Conservation (phyloP, 495 filamentous ascomycete species). For the Penicillium antarcticum region DNA sequence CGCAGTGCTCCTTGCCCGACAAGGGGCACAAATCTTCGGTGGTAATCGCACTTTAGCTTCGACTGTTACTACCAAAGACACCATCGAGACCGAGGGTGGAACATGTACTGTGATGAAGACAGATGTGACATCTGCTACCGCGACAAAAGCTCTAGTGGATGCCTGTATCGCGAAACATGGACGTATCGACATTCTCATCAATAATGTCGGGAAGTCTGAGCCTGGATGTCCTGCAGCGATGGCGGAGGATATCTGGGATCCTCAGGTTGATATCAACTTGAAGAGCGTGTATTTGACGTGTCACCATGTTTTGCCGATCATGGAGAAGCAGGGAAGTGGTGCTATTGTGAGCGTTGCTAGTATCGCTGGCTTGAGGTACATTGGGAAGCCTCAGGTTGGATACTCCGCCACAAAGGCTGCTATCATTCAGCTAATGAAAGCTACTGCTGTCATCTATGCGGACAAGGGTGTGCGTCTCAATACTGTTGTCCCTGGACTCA, state of each 20-base stretch:
- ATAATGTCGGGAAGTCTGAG: conserved; percentile 50
- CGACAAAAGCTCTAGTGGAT: conserved; percentile 43
- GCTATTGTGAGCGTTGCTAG: conserved; percentile 42
- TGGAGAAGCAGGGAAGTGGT: conserved; percentile 41
- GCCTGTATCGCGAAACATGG: conserved; percentile 44
- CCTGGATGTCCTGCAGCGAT: conserved; percentile 48
- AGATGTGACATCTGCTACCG: conserved; percentile 42
- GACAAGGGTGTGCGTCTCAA: conserved; percentile 45
- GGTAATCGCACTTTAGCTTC: conserved; percentile 38
- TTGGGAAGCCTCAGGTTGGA: conserved; percentile 50
- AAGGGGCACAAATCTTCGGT: conserved; percentile 46
- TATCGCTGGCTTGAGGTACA: conserved; percentile 49
- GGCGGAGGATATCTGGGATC: conserved; percentile 46
- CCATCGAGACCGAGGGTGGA: conserved; percentile 24
- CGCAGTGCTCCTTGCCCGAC: conserved; percentile 37
- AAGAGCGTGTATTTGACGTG: conserved; percentile 50
- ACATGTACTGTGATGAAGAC: conserved; percentile 32
- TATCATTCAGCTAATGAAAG: conserved; percentile 48
- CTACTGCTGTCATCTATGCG: conserved; percentile 50
- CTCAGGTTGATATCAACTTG: conserved; percentile 49
- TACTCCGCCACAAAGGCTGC: conserved; percentile 51
- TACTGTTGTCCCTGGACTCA: conserved; percentile 52
- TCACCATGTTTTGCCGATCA: conserved; percentile 48
- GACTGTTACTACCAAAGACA: conserved; percentile 29
- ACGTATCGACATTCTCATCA: conserved; percentile 54